Evolutionary conservation across 164 flowering plant genomes (phyloP).

Genomic region (Platanus orientalis): DNA sequence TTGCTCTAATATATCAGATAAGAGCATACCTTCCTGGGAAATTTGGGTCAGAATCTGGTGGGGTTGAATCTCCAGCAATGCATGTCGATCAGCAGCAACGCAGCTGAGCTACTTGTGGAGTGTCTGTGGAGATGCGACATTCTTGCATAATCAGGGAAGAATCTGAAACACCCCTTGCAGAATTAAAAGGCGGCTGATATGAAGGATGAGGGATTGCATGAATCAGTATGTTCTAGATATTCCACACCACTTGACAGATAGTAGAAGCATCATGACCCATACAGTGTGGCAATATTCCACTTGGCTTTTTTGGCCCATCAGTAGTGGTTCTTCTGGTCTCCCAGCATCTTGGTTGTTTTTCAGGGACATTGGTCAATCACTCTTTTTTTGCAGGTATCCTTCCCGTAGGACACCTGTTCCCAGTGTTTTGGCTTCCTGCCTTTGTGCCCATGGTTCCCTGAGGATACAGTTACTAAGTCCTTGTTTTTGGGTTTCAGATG

Average conservation of each 20-base stretch:
- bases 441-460: slow-evolving; percentile 31
- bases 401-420: slow-evolving; percentile 35
- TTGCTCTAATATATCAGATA: slow-evolving; percentile 44
- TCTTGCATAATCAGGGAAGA: slow-evolving; percentile 32
- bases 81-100: slow-evolving; percentile 41
- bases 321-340: slow-evolving; percentile 25
- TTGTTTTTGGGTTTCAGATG: slow-evolving; percentile 11
- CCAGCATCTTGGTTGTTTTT: slow-evolving; percentile 23
- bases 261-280: slow-evolving; percentile 10
- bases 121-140: slow-evolving; percentile 69
- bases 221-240: not conserved
- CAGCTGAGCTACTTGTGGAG: slow-evolving; percentile 43
- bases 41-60: slow-evolving; percentile 47
- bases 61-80: slow-evolving; percentile 76
- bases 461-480: slow-evolving; percentile 24
- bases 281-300: slow-evolving; percentile 15
- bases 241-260: slow-evolving; percentile 6
- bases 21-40: slow-evolving; percentile 38
- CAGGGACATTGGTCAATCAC: slow-evolving; percentile 29
- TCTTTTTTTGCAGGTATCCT: slow-evolving; percentile 53
- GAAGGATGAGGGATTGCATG: not conserved
- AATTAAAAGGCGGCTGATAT: not conserved
- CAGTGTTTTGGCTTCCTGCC: slow-evolving; percentile 28
- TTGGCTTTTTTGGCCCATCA: slow-evolving; percentile 42
- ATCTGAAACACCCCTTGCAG: not conserved